Evolutionary conservation across 345 rosid species (phyloP).

Genomic region (Iberis pinnata): DNA sequence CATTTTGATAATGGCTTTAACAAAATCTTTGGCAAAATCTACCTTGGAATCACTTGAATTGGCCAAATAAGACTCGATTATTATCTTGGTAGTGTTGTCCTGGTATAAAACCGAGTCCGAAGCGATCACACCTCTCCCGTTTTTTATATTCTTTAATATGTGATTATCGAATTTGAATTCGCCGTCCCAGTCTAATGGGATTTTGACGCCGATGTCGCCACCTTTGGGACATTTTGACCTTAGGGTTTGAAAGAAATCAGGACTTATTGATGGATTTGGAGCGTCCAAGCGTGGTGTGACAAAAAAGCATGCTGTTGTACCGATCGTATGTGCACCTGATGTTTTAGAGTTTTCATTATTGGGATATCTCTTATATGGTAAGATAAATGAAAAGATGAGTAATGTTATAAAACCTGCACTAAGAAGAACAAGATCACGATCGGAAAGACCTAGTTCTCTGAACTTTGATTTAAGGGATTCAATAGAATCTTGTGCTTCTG

Average conservation of each 20-base stretch:
- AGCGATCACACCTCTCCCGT: conserved; percentile 37
- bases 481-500: conserved; percentile 37
- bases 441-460: conserved; percentile 40
- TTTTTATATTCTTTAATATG: conserved; percentile 29
- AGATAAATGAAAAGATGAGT: too few species aligned
- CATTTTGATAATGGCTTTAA: conserved; percentile 49
- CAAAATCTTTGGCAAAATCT: conserved; percentile 44
- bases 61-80: conserved; percentile 35
- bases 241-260: conserved; percentile 23
- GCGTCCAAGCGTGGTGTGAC: conserved; percentile 40
- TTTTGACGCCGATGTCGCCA: conserved; percentile 28
- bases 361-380: too few species aligned
- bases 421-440: conserved; percentile 42
- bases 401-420: conserved; percentile 56
- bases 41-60: conserved; percentile 4
- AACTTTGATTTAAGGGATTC: conserved; percentile 35
- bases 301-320: conserved; percentile 50
- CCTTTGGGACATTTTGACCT: conserved; percentile 25
- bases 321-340: conserved; percentile 53
- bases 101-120: conserved; percentile 51
- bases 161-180: conserved; percentile 40
- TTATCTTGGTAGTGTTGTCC: conserved; percentile 26
- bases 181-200: conserved; percentile 39
- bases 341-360: too few species aligned
- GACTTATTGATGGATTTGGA: conserved; percentile 35